A percentile compares a stretch with the other conserved stretches of the same genome.
phyloP scores from a whole-genome alignment of 2,329 filamentous ascomycete genomes.

The Hypoxylon sp. region DNA sequence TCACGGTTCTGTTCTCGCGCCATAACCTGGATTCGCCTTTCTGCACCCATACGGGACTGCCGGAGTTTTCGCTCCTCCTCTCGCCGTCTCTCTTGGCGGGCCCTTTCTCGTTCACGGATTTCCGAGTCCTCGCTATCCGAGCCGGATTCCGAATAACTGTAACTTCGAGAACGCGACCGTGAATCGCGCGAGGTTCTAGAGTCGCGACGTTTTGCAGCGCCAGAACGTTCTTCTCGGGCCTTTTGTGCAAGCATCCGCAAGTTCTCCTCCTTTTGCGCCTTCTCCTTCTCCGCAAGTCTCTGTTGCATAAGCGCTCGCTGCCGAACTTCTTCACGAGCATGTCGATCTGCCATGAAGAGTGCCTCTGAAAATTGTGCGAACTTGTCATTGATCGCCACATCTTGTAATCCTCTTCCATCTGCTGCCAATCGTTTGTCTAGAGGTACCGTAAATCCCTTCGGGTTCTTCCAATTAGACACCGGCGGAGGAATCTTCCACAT shows the following conservation, averaged over 20 bases:
- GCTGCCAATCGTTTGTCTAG: constrained; percentile 95
- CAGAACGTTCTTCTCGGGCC: constrained; percentile 84
- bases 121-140: constrained; percentile 77
- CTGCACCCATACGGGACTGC: constrained; percentile 95
- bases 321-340: constrained; percentile 95
- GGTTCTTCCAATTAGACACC: constrained; percentile 99
- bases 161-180: constrained; percentile 65
- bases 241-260: constrained; percentile 90
- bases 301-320: constrained; percentile 96
- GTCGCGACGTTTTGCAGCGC: constrained; percentile 64
- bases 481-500: constrained; percentile 91
- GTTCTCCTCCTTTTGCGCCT: constrained; percentile 92
- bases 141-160: constrained; percentile 67
- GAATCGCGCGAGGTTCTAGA: constrained; percentile 61
- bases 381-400: constrained; percentile 97
- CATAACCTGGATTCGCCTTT: constrained; percentile 91
- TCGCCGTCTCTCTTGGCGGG: constrained; percentile 81
- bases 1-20: constrained; percentile 96
- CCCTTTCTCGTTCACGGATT: constrained; percentile 81
- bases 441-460: constrained; percentile 96
- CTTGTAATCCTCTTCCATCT: constrained; percentile 91
- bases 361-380: constrained; percentile 97
- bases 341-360: constrained; percentile 92
- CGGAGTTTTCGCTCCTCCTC: constrained; percentile 92
- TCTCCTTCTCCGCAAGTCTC: constrained; percentile 95